A percentile compares a stretch with the other conserved stretches of the same genome.
Evolutionary conservation across 148 eudicot species (phyloP).

Genomic region (Fallopia convolvulus): DNA sequence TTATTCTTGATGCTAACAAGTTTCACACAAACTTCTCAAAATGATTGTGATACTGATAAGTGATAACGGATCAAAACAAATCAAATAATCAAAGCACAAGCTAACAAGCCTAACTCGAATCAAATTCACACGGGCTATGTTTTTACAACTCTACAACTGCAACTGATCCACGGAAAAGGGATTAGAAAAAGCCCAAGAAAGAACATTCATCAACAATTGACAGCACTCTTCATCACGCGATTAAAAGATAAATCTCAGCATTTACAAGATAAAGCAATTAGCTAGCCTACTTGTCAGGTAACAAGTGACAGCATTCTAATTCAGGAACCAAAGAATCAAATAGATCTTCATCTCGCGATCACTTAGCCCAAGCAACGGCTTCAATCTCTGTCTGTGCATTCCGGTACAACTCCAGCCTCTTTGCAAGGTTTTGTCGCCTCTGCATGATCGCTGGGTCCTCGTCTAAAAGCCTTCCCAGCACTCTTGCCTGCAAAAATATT

Average conservation of each 20-base stretch:
- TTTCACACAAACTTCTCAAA: too few species aligned
- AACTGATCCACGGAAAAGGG: too few species aligned
- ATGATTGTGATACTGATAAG: too few species aligned
- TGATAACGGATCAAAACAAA: too few species aligned
- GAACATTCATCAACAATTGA: not conserved
- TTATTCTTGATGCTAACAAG: too few species aligned
- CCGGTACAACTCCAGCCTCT: constrained; percentile 84
- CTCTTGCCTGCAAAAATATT: constrained; percentile 48
- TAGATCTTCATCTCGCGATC: not conserved
- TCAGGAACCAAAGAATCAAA: not conserved
- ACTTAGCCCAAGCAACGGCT: constrained; percentile 74
- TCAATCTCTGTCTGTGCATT: constrained; percentile 89
- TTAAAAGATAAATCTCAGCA: not conserved
- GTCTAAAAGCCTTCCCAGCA: constrained; percentile 67
- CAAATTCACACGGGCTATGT: too few species aligned
- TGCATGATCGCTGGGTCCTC: constrained; percentile 97
- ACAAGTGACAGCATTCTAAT: not conserved
- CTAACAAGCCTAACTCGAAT: too few species aligned
- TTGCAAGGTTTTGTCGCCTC: constrained; percentile 55
- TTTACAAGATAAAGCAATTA: not conserved
- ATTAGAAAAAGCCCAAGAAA: too few species aligned
- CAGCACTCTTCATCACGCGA: too few species aligned
- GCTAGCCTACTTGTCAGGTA: not conserved
- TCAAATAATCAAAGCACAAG: too few species aligned
- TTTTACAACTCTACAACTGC: too few species aligned